phyloP scores from a whole-genome alignment of 2,329 filamentous ascomycete species.

The Aspergillus pseudoglaucus region DNA sequence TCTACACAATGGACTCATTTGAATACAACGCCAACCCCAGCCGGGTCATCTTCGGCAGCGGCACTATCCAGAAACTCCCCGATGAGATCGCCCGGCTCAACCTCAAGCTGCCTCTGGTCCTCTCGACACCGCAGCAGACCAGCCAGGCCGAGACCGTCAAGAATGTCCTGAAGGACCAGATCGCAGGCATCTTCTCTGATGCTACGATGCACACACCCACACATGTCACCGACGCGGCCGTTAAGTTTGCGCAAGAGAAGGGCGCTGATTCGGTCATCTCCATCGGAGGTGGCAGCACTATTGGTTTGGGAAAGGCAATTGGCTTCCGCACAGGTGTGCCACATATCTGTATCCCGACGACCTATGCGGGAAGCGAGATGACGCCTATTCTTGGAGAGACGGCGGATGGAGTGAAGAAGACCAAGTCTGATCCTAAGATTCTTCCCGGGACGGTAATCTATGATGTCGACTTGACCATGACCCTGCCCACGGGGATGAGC shows the following conservation, averaged over 20 bases:
- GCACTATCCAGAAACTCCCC: conserved; percentile 46
- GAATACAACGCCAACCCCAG: conserved; percentile 50
- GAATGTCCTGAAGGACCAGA: conserved; percentile 38
- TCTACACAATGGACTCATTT: conserved; percentile 45
- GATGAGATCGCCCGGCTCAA: conserved; percentile 41
- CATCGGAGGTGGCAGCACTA: conserved; percentile 58
- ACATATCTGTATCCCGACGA: conserved; percentile 57
- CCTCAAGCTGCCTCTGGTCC: conserved; percentile 46
- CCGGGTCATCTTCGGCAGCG: conserved; percentile 52
- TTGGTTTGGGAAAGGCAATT: conserved; percentile 56
- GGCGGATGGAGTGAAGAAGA: conserved; percentile 52
- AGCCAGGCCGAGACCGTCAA: conserved; percentile 42
- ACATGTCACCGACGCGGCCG: conserved; percentile 51
- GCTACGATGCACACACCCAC: conserved; percentile 60
- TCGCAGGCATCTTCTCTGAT: conserved; percentile 49
- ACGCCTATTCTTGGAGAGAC: conserved; percentile 61
- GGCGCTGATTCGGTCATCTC: conserved; percentile 52
- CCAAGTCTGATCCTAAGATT: conserved; percentile 52
- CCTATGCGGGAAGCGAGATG: conserved; percentile 58
- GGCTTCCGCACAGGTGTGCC: conserved; percentile 48
- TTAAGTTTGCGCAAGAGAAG: conserved; percentile 41
- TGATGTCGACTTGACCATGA: conserved; percentile 58
- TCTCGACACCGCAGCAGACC: conserved; percentile 51
- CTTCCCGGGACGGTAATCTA: conserved; percentile 57
- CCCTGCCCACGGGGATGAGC: conserved; percentile 48